Base-by-base conservation (phyloP, 2,329 filamentous ascomycete genomes). In the Trichoderma simmonsii region DNA sequence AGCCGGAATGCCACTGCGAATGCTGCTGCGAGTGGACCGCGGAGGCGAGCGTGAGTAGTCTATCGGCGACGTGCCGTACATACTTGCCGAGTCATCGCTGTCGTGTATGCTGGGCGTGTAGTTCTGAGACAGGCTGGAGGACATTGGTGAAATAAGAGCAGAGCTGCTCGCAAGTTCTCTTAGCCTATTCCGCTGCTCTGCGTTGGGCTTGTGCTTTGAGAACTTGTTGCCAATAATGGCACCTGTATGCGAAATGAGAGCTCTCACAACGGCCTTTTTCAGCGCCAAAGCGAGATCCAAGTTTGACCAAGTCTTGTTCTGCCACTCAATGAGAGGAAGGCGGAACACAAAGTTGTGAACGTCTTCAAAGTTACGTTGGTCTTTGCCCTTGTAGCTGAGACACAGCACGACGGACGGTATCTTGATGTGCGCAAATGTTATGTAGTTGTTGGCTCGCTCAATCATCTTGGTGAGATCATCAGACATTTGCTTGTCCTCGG, bases 291-390 rank as follows among this genome's bases (percentile, higher is more conserved):
- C 95, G 11, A 99, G 89, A 78, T 99, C 96, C 7, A 99, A 88
- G 80, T 98, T 99, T 7, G 94, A 98, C 96, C 96, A 99, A 9
- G 95, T 98, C 85, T 99, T 99, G 86, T 99, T 99, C 74, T 94
- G 90, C 84, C 97, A 98, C 80, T 99, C 96, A 61, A 99, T 91
- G 2, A 93, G 92, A 4, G 96, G 96, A 83, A 99, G 89, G 39
- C 94, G 91, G 88, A 99, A 99, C 63, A 99, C 96, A 76, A 99
- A 97, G 79, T 98, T 92, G 82, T 99, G 95, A 18, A 99, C 92
- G 81, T 99, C 97, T 83, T 98, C 94, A 71, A 99, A 88, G 78
- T 98, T 99, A 79, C 95, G 93, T 75, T 97, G 93, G 59, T 95
- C 94, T 80, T 94, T 97, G 78, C 97, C 96, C 81, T 98, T 97